Evolutionary conservation across 768 basidiomycete species (phyloP).

Genomic region (Boletus vermiculosoides): DNA sequence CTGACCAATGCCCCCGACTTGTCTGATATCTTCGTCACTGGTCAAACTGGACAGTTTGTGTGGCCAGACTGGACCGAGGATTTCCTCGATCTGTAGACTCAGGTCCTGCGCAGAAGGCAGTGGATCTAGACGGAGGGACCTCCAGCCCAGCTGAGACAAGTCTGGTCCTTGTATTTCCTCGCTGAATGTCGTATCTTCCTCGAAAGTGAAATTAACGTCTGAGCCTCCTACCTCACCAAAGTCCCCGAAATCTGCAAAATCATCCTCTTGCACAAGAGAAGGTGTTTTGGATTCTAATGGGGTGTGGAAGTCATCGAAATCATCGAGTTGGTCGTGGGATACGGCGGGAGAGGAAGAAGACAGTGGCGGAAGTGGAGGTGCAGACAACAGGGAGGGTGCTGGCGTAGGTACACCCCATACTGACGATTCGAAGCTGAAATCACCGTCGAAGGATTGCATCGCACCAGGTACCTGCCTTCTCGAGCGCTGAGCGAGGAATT

Average conservation of each 20-base stretch:
- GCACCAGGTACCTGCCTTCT: neutral
- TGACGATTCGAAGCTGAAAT: conserved; percentile 66
- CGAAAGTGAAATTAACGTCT: conserved; percentile 39
- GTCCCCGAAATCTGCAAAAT: conserved; percentile 87
- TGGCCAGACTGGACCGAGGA: conserved; percentile 68
- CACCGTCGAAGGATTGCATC: conserved; percentile 59
- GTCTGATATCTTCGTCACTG: conserved; percentile 70
- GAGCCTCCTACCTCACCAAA: conserved; percentile 64
- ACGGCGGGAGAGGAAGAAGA: conserved; percentile 28
- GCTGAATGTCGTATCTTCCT: conserved; percentile 26
- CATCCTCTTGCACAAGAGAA: conserved; percentile 53
- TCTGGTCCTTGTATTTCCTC: conserved; percentile 32
- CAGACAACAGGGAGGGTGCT: conserved; percentile 31
- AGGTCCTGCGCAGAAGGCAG: conserved; percentile 57
- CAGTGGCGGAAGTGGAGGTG: conserved; percentile 18
- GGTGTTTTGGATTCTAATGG: conserved; percentile 45
- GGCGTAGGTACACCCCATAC: conserved; percentile 62
- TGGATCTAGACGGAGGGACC: conserved; percentile 63
- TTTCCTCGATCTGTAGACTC: conserved; percentile 58
- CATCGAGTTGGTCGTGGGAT: conserved; percentile 45
- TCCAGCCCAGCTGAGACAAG: conserved; percentile 51
- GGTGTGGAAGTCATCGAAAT: conserved; percentile 53
- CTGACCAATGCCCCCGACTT: conserved; percentile 79
- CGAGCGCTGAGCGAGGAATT: neutral
- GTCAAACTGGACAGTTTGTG: conserved; percentile 51